These are phyloP conservation scores for Eucalyptus camaldulensis DNA, from an alignment of 345 rosid species.

Conservation along the genomic window DNA sequence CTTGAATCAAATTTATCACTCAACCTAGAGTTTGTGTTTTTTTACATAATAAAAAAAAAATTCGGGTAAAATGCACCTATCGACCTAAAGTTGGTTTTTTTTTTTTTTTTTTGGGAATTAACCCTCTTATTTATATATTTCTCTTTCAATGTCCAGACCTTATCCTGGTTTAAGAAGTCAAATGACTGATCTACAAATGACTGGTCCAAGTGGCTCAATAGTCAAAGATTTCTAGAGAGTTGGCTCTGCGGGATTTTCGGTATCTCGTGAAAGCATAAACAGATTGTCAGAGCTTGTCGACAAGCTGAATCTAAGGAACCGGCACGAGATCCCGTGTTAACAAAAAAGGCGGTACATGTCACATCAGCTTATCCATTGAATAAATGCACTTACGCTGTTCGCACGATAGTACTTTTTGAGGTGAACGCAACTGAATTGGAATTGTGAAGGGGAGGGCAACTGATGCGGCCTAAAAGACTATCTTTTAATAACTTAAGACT, in stretches of 20 bases:
- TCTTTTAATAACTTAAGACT: not conserved
- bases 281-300: not conserved
- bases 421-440: not conserved
- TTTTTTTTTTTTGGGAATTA: no score
- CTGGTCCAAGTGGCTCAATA: not conserved
- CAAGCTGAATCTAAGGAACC: not conserved
- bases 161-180: not conserved
- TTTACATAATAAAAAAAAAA: rapidly evolving
- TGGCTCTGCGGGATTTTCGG: not conserved
- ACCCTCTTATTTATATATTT: not conserved
- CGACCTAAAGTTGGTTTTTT: no score
- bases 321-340: not conserved
- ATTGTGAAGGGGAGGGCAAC: not conserved
- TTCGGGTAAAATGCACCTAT: rapidly evolving
- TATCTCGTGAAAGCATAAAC: not conserved
- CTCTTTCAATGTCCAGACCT: not conserved
- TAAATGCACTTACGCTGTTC: not conserved
- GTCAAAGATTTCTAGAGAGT: not conserved
- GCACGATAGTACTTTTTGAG: not conserved
- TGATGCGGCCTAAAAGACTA: not conserved
- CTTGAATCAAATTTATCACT: rapidly evolving
- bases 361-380: not conserved
- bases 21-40: rapidly evolving
- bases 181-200: not conserved
- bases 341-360: not conserved